These are phyloP conservation scores for Nicotiana paniculata DNA, from an alignment of 257 asterid genomes.

Conservation along the genomic window DNA sequence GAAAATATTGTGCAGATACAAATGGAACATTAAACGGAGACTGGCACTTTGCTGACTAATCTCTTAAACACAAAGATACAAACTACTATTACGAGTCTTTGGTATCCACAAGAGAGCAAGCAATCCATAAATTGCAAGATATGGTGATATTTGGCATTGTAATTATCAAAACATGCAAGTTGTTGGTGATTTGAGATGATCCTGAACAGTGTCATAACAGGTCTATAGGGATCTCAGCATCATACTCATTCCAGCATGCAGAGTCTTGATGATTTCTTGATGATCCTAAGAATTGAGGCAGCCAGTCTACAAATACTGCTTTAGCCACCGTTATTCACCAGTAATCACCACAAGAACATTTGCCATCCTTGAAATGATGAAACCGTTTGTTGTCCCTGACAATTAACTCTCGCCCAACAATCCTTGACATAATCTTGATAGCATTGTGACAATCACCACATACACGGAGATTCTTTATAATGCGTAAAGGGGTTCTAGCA, in stretches of 20 bases:
- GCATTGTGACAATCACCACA: constrained; percentile 96
- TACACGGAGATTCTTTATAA: constrained; percentile 81
- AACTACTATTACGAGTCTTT: neutral
- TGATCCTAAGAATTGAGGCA: neutral
- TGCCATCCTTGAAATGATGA: constrained; percentile 91
- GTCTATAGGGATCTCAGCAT: neutral
- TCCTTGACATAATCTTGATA: constrained; percentile 93
- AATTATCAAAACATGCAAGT: neutral
- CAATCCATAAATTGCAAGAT: constrained; percentile 2
- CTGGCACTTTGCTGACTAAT: neutral
- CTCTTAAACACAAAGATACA: neutral
- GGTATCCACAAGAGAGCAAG: constrained; percentile 1
- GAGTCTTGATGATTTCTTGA: neutral
- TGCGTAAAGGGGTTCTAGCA: constrained; percentile 76
- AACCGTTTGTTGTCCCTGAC: constrained; percentile 87
- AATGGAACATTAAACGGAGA: neutral
- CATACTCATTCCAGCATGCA: neutral
- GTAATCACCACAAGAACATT: constrained; percentile 92
- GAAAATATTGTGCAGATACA: neutral
- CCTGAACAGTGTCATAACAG: neutral
- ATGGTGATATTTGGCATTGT: neutral
- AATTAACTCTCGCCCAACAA: constrained; percentile 89
- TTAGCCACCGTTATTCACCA: constrained; percentile 45
- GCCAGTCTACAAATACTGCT: neutral
- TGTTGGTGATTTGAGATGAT: neutral